Conservation (phyloP, 2,329 filamentous ascomycete genomes). For the Drechslerella stenobrocha region DNA sequence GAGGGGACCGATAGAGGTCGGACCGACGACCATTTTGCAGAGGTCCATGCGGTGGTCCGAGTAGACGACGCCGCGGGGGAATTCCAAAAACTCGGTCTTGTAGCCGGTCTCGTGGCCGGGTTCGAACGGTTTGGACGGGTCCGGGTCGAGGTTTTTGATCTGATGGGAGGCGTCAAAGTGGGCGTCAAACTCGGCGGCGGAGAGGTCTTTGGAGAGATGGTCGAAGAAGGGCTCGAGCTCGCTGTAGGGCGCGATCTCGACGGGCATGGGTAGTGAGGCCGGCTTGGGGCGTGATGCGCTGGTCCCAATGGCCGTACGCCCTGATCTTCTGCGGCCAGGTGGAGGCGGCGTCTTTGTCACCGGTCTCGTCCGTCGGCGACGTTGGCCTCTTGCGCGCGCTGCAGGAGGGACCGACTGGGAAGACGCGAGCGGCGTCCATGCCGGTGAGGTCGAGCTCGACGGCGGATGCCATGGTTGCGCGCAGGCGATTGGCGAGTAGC, state of each 20-base stretch:
- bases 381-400: slow-evolving; percentile 1
- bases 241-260: slow-evolving; percentile 54
- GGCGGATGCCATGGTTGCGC: slow-evolving; percentile 33
- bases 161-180: slow-evolving; percentile 25
- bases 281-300: slow-evolving; percentile 53
- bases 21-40: slow-evolving; percentile 63
- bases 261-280: slow-evolving; percentile 55
- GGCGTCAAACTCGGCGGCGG: slow-evolving; percentile 51
- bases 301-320: slow-evolving; percentile 55
- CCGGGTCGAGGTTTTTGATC: slow-evolving; percentile 14
- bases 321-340: slow-evolving; percentile 43
- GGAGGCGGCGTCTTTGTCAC: neutral
- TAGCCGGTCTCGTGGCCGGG: slow-evolving; percentile 54
- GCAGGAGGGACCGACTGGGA: slow-evolving; percentile 24
- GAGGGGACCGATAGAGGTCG: slow-evolving; percentile 58
- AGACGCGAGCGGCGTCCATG: slow-evolving; percentile 24
- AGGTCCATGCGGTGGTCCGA: slow-evolving; percentile 62
- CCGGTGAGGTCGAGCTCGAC: slow-evolving; percentile 32
- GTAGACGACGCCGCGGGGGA: slow-evolving; percentile 58
- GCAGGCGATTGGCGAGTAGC: no score
- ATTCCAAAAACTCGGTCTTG: slow-evolving; percentile 55
- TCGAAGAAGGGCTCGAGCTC: slow-evolving; percentile 56
- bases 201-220: slow-evolving; percentile 52
- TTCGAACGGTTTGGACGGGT: slow-evolving; percentile 11
- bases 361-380: slow-evolving; percentile 8